These are phyloP conservation scores for Anthracocystis walkeri DNA, from an alignment of 1,284 basidiomycete species.

Conservation along the genomic window DNA sequence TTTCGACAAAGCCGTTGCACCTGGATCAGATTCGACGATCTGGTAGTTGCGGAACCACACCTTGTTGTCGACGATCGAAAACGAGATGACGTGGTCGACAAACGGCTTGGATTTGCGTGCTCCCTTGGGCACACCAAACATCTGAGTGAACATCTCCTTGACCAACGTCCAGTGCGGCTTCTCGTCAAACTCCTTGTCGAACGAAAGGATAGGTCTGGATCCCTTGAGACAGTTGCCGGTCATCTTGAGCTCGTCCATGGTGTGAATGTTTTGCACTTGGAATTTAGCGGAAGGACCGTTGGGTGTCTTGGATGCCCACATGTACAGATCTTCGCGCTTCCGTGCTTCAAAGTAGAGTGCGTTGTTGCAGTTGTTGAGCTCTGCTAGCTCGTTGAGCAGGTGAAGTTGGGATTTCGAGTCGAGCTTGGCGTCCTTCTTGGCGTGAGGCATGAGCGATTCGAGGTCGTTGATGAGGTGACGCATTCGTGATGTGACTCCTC, in stretches of 20 bases:
- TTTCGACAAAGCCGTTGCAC: slow-evolving; percentile 52
- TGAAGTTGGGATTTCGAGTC: slow-evolving; percentile 96
- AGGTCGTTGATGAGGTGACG: slow-evolving; percentile 96
- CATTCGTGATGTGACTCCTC: slow-evolving; percentile 96
- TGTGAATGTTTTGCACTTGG: slow-evolving; percentile 98
- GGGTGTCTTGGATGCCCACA: slow-evolving; percentile 96
- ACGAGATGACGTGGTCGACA: slow-evolving; percentile 95
- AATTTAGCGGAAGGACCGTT: slow-evolving; percentile 97
- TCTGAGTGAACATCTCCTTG: slow-evolving; percentile 96
- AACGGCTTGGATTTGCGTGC: slow-evolving; percentile 95
- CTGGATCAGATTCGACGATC: slow-evolving; percentile 76
- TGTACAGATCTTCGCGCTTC: slow-evolving; percentile 87
- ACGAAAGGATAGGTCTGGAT: slow-evolving; percentile 88
- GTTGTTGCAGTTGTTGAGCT: slow-evolving; percentile 98
- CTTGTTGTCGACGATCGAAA: slow-evolving; percentile 93
- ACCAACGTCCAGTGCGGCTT: slow-evolving; percentile 87
- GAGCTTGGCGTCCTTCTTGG: slow-evolving; percentile 82
- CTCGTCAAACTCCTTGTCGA: slow-evolving; percentile 90
- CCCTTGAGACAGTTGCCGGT: slow-evolving; percentile 99
- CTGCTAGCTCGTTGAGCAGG: slow-evolving; percentile 94
- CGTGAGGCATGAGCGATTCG: slow-evolving; percentile 88
- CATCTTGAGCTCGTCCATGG: slow-evolving; percentile 99
- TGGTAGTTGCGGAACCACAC: slow-evolving; percentile 99
- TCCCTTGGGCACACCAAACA: slow-evolving; percentile 91
- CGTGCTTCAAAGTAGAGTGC: slow-evolving; percentile 97